phyloP scores from a whole-genome alignment of 139 green algal genomes.

The Pseudopediastrum boryanum region DNA sequence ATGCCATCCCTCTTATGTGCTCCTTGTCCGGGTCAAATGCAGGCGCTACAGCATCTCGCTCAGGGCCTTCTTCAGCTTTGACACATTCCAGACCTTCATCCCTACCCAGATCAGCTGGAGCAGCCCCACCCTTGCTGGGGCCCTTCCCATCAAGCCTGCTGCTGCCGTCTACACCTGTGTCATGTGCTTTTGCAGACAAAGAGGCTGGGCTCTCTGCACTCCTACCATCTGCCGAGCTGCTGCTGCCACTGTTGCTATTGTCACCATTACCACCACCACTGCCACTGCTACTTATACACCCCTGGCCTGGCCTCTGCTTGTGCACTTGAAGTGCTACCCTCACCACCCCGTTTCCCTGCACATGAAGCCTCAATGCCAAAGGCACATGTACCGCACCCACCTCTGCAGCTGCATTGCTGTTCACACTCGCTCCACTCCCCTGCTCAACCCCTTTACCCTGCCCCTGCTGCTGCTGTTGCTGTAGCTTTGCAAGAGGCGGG shows the following conservation, averaged over 20 bases:
- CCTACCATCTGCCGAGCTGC: too few relatives aligned
- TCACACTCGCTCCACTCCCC: background rate
- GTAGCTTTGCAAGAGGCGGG: background rate
- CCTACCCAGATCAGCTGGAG: too few relatives aligned
- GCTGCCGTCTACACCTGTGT: too few relatives aligned
- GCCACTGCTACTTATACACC: background rate
- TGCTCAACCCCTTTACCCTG: background rate
- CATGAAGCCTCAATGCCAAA: too few relatives aligned
- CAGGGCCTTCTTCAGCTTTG: too few relatives aligned
- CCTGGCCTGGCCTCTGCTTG: background rate
- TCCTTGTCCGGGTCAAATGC: background rate
- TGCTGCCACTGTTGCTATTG: background rate
- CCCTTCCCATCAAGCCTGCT: too few relatives aligned
- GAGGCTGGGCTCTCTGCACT: too few relatives aligned
- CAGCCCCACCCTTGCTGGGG: too few relatives aligned
- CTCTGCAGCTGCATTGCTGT: background rate
- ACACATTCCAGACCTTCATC: too few relatives aligned
- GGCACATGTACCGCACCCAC: background rate
- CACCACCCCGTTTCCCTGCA: background rate
- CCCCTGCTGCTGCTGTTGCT: constrained; percentile 8
- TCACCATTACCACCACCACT: background rate
- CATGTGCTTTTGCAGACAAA: too few relatives aligned
- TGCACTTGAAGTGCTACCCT: background rate
- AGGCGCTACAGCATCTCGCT: too few relatives aligned
- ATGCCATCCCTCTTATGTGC: background rate